Conservation (phyloP, 73 alveolate genomes). For the Paramecium biaurelia region DNA sequence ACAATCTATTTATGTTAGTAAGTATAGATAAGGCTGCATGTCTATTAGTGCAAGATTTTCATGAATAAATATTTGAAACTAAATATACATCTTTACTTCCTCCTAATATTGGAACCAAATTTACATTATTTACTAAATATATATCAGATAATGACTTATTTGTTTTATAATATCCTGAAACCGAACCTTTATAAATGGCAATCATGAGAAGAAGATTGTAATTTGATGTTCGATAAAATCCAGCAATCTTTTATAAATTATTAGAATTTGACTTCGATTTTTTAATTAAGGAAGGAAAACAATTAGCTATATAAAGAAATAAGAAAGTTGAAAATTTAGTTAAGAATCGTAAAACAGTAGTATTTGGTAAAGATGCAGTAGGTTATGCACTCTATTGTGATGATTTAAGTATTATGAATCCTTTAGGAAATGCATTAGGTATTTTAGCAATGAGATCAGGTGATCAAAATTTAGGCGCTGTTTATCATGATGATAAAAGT, state of each 20-base stretch:
- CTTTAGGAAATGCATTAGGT: conserved; percentile 8
- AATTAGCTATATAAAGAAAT: not conserved
- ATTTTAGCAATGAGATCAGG: not conserved
- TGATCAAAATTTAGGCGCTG: conserved; percentile 43
- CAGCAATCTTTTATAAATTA: not conserved
- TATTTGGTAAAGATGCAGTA: not conserved
- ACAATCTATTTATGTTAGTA: not conserved
- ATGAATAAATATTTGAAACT: not conserved
- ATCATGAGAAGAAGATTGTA: not conserved
- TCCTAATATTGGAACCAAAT: not conserved
- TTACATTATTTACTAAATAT: not conserved
- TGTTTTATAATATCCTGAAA: not conserved
- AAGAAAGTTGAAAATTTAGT: not conserved
- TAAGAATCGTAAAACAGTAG: conserved; percentile 9
- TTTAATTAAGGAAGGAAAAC: not conserved
- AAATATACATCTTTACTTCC: not conserved
- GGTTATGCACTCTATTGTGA: conserved; percentile 39
- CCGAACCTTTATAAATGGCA: conserved; percentile 33
- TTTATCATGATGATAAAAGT: conserved; percentile 4
- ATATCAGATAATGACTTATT: conserved; percentile 21
- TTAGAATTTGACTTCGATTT: not conserved
- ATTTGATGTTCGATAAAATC: not conserved
- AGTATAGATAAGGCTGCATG: conserved; percentile 22
- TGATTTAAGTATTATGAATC: conserved; percentile 42
- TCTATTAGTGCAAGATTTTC: conserved; percentile 24